Conservation (phyloP, 805 yeast genomes). For the Nakazawaea pomicola region DNA sequence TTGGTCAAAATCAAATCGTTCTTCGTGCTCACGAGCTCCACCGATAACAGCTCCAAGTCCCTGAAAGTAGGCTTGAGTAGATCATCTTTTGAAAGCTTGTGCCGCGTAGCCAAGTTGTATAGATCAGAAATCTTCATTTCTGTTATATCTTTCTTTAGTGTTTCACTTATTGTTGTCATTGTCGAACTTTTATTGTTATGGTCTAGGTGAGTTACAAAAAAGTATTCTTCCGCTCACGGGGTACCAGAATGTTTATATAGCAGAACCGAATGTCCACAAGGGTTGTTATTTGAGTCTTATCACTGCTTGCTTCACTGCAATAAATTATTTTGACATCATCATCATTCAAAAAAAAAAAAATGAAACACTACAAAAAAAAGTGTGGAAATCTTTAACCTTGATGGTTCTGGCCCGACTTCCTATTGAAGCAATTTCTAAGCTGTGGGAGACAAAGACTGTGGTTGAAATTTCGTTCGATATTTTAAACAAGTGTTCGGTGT, state of each 20-base stretch:
- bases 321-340: neutral
- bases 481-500: too few species aligned
- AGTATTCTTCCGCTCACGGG: too few species aligned
- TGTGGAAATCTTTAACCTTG: neutral
- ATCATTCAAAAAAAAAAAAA: neutral
- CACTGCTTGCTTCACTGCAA: too few species aligned
- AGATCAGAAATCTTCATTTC: slow-evolving; percentile 8
- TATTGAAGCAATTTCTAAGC: neutral
- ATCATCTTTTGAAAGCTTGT: neutral
- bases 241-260: too few species aligned
- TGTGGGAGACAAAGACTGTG: too few species aligned
- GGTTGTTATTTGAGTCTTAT: too few species aligned
- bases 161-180: neutral
- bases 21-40: neutral
- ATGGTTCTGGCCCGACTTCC: neutral
- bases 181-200: too few species aligned
- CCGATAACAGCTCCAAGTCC: neutral
- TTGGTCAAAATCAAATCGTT: slow-evolving; percentile 4
- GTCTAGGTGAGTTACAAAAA: too few species aligned
- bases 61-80: neutral
- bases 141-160: neutral
- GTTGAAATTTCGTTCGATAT: too few species aligned
- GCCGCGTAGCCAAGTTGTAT: neutral
- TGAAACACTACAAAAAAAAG: neutral
- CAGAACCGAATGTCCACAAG: too few species aligned